Conservation (phyloP, 2,329 filamentous ascomycete genomes). For the Didymella pinodella region DNA sequence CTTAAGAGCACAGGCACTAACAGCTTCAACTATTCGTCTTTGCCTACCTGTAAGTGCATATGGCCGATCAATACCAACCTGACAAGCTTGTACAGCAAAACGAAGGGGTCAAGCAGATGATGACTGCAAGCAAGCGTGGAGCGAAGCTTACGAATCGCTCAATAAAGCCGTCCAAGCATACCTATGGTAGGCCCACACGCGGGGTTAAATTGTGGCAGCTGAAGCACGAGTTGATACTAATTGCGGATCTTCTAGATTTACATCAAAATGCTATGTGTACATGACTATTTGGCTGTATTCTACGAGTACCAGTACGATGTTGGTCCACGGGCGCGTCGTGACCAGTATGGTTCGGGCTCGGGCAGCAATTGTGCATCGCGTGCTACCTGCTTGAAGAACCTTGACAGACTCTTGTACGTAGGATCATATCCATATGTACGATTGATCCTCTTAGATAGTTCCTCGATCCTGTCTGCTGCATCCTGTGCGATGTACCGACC, state of each 20-base stretch:
- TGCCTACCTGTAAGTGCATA: neutral
- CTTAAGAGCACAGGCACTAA: neutral
- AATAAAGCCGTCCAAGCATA: neutral
- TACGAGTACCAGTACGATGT: neutral
- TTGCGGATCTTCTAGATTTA: neutral
- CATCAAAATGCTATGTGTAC: neutral
- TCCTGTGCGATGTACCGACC: conserved; percentile 7
- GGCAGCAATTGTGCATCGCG: conserved; percentile 7
- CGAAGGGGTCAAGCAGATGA: neutral
- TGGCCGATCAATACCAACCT: neutral
- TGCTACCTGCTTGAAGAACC: conserved; percentile 5
- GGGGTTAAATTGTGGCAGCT: neutral
- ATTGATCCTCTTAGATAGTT: conserved; percentile 6
- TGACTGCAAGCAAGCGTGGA: neutral
- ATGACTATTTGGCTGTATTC: neutral
- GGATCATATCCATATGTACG: conserved; percentile 1
- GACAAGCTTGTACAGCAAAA: neutral
- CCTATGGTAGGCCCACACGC: no score
- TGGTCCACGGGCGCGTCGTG: neutral
- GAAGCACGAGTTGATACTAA: neutral
- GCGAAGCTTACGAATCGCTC: neutral
- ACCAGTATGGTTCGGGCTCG: neutral
- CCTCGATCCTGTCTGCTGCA: conserved; percentile 6
- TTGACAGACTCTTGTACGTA: neutral
- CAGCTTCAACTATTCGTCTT: neutral